These are phyloP conservation scores for Candida tetrigidarum DNA, from an alignment of 1,139 yeast genomes.

Conservation along the genomic window DNA sequence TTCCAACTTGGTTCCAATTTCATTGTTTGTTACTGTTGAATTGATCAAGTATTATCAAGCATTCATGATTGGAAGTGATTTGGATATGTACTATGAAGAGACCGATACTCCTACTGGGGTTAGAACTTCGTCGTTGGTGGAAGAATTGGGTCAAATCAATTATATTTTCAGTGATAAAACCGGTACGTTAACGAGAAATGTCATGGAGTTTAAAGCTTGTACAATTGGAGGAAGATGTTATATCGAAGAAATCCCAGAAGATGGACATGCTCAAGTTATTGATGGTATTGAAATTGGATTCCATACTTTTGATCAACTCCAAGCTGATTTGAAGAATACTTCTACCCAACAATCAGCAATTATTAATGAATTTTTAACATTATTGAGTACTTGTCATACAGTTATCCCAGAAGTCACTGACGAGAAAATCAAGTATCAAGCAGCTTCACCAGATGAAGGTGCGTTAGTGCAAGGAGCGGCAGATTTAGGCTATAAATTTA, in stretches of 20 bases:
- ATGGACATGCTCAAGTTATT: constrained; percentile 66
- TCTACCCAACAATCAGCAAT: constrained; percentile 57
- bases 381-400: constrained; percentile 93
- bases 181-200: constrained; percentile 92
- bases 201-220: constrained; percentile 96
- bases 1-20: constrained; percentile 94
- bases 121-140: constrained; percentile 92
- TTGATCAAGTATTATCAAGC: constrained; percentile 96
- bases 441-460: constrained; percentile 99
- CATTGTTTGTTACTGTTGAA: constrained; percentile 94
- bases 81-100: constrained; percentile 87
- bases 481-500: constrained; percentile 79
- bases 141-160: constrained; percentile 95
- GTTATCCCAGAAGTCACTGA: constrained; percentile 89
- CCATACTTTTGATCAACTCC: constrained; percentile 71
- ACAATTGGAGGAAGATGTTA: constrained; percentile 93
- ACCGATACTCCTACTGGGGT: constrained; percentile 95
- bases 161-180: constrained; percentile 96
- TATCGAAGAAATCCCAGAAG: constrained; percentile 90
- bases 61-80: constrained; percentile 87
- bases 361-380: constrained; percentile 80
- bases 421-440: constrained; percentile 85
- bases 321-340: constrained; percentile 48
- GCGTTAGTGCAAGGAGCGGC: constrained; percentile 97
- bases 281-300: constrained; percentile 87